Conservation (phyloP, 106 monocot species). For the Agapanthus africanus region DNA sequence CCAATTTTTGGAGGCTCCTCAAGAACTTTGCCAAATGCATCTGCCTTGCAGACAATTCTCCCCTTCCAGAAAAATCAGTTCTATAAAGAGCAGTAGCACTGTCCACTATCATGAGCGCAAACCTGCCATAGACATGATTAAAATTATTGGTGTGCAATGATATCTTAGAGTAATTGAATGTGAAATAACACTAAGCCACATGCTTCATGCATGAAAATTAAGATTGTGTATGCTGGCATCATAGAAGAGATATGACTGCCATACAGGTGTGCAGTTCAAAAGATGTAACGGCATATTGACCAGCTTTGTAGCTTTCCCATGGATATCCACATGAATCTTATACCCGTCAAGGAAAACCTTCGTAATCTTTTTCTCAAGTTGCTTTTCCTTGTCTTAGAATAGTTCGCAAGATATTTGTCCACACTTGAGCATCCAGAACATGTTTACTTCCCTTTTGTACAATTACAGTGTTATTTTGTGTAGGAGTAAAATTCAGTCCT, state of each 20-base stretch:
- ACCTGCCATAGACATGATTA: slow-evolving; percentile 19
- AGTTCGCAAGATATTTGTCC: neutral
- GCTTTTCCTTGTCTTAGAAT: neutral
- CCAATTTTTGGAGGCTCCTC: slow-evolving; percentile 24
- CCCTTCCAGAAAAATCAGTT: slow-evolving; percentile 77
- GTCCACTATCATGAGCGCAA: slow-evolving; percentile 77
- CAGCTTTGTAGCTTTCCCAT: neutral
- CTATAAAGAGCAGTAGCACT: slow-evolving; percentile 70
- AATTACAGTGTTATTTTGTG: neutral
- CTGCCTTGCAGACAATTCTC: slow-evolving; percentile 71
- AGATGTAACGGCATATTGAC: neutral
- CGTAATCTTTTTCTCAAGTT: neutral
- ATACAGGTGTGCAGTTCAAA: neutral
- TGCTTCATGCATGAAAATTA: neutral
- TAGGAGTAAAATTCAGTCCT: neutral
- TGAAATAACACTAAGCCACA: too few species aligned
- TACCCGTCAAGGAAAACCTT: neutral
- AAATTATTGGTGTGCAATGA: too few species aligned
- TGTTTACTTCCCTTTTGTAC: neutral
- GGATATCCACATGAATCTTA: neutral
- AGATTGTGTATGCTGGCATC: neutral
- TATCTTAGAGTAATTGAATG: too few species aligned
- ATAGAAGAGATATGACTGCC: neutral
- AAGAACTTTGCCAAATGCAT: slow-evolving; percentile 64
- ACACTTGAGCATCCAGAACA: neutral